Base-by-base conservation (phyloP, 139 green algal genomes). In the Chlorokybus atmophyticus region DNA sequence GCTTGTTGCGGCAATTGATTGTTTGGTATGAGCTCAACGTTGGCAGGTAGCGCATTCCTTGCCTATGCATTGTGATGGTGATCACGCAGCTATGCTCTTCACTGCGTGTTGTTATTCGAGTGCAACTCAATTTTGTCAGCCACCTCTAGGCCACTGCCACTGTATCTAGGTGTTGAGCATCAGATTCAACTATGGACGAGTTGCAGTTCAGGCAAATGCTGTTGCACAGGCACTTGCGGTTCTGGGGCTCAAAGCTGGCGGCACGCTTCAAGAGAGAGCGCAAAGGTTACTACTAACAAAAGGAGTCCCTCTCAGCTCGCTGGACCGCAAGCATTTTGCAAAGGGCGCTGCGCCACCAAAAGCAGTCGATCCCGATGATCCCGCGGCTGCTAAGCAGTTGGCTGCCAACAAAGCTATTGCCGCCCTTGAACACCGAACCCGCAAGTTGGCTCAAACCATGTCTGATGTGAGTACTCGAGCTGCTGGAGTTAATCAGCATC, bases 221-320 rank as follows among this genome's bases (percentile, higher is more conserved):
- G n/a, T 94, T 23, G 90, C 89, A 62, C 73, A 85, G 53, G 80
- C 82, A 26, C 80, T 98, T 27, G 25, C 53, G 0, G 62, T 72
- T 23, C 52, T 93, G 57, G 85, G 87, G 8, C 76, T 98, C 14
- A 98, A 98, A 70, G 81, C 67, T 48, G 90, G 90, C 4, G 90
- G 90, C 39, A 96, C 91, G 3, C 63, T 73, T 19, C 52, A 66
- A 42, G 82, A 98, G 73, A 71, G 90, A 1, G 85, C 86, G 2
- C 77, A 88, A 62, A 71, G 90, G 30, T 73, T 98, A 57, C 86
- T 82, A 51, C 63, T 80, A 25, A 76, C 74, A 4, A 83, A 85
- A 56, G 74, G 56, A 48, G 77, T 88, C 47, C 29, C 41, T 10
- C 40, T 23, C 0, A 38, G 23, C 2, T 7, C 3, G 40, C 10